Conservation (phyloP, 2,329 filamentous ascomycete species). For the Cladorrhinum sp. region DNA sequence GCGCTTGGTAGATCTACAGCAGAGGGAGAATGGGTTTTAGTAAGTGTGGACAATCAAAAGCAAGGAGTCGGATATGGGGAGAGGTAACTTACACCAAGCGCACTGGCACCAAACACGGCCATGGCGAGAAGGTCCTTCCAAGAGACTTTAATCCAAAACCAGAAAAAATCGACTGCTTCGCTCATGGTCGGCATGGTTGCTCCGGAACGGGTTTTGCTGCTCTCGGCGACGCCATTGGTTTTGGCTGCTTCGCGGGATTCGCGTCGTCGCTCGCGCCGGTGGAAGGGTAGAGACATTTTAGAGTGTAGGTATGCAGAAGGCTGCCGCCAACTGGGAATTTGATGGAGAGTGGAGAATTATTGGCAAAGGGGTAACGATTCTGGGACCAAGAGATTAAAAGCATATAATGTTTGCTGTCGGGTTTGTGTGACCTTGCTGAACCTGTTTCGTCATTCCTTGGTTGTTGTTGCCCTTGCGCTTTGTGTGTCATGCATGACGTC, state of each 20-base stretch:
- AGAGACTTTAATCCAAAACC: conserved; percentile 55
- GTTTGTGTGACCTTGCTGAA: background rate
- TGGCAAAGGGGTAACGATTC: background rate
- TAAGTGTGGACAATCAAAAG: background rate
- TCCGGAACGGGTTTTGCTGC: background rate
- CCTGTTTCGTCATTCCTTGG: background rate
- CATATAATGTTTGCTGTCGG: background rate
- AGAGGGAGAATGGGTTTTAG: background rate
- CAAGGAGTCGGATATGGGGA: background rate
- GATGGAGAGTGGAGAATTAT: background rate
- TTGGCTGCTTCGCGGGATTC: background rate
- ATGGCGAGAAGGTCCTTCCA: conserved; percentile 61
- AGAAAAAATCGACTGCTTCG: conserved; percentile 23
- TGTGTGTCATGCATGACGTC: background rate
- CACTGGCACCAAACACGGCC: conserved; percentile 48
- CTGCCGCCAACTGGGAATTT: background rate
- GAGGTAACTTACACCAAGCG: conserved; percentile 31
- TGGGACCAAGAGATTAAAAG: background rate
- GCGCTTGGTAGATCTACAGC: conserved; percentile 48
- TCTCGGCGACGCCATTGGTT: background rate
- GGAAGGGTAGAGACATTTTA: background rate
- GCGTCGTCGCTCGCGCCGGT: background rate
- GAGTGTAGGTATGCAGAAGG: background rate
- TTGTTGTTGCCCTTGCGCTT: background rate
- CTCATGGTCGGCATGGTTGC: background rate